Evolutionary conservation across 495 filamentous ascomycete genomes (phyloP).

Genomic region (Aspergillus hancockii): DNA sequence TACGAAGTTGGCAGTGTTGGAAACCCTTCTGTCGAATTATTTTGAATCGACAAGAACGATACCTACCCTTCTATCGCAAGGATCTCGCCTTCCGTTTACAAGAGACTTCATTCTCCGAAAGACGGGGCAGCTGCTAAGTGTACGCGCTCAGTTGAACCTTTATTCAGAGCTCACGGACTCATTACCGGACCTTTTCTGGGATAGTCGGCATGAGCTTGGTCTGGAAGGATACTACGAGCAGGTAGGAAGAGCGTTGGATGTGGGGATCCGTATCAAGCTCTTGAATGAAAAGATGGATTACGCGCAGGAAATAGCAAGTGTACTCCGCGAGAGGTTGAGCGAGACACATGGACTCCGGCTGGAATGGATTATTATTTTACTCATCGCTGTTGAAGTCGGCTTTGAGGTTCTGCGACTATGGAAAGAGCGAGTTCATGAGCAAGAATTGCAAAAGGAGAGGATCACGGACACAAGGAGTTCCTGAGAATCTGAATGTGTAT

Average conservation of each 20-base stretch:
- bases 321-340: constrained; percentile 83
- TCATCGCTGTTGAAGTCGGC: constrained; percentile 88
- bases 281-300: constrained; percentile 98
- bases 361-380: constrained; percentile 96
- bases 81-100: constrained; percentile 66
- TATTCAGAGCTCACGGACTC: constrained; percentile 97
- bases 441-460: constrained; percentile 36
- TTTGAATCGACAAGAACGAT: constrained; percentile 82
- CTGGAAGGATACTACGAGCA: constrained; percentile 93
- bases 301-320: constrained; percentile 90
- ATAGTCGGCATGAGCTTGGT: constrained; percentile 80
- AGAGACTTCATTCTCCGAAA: constrained; percentile 84
- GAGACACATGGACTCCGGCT: constrained; percentile 83
- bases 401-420: constrained; percentile 66
- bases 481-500: background rate
- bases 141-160: constrained; percentile 91
- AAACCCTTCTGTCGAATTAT: constrained; percentile 78
- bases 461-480: background rate
- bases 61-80: constrained; percentile 68
- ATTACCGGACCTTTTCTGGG: constrained; percentile 96
- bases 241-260: constrained; percentile 86
- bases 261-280: constrained; percentile 86
- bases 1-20: constrained; percentile 94
- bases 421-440: constrained; percentile 54
- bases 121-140: constrained; percentile 86